Percentiles rank a stretch among this genome's conserved stretches.
phyloP scores from a whole-genome alignment of 2,329 filamentous ascomycete species.

The Penicillium sp. region DNA sequence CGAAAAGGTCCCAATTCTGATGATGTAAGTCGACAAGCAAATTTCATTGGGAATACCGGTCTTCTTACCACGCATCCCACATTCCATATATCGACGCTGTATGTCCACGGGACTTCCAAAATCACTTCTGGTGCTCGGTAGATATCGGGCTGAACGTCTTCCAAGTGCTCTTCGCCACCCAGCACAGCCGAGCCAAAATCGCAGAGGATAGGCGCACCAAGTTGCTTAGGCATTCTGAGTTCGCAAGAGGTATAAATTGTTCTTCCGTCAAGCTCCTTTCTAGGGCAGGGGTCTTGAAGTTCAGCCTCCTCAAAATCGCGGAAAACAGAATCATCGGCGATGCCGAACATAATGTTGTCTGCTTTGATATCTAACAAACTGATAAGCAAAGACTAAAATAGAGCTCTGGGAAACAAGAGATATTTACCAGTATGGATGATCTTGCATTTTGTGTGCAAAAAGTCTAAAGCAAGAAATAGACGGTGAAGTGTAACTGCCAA shows the following conservation, averaged over 20 bases:
- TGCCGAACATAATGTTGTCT: slow-evolving; percentile 50
- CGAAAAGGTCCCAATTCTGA: no score
- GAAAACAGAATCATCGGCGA: slow-evolving; percentile 44
- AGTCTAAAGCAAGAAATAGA: slow-evolving; percentile 16
- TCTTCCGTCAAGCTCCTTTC: slow-evolving; percentile 43
- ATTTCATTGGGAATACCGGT: no score
- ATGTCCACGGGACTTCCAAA: no score
- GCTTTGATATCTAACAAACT: slow-evolving; percentile 45
- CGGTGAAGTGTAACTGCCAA: slow-evolving; percentile 10
- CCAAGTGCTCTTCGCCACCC: slow-evolving; percentile 35
- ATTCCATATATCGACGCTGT: no score
- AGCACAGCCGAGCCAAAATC: slow-evolving; percentile 52
- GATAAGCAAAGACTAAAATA: not conserved
- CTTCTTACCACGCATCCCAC: no score
- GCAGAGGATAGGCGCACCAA: slow-evolving; percentile 45
- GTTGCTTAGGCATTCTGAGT: slow-evolving; percentile 34
- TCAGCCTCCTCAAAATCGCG: slow-evolving; percentile 44
- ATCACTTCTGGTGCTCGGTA: slow-evolving; percentile 33
- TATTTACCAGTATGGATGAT: slow-evolving; percentile 9
- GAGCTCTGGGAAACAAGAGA: not conserved
- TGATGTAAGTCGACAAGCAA: no score
- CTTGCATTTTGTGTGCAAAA: slow-evolving; percentile 15
- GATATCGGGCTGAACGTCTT: slow-evolving; percentile 33
- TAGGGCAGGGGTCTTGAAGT: slow-evolving; percentile 39
- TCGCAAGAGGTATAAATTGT: slow-evolving; percentile 47